phyloP scores from a whole-genome alignment of 1,284 basidiomycete genomes.

The Lignosus rhinocerotis region DNA sequence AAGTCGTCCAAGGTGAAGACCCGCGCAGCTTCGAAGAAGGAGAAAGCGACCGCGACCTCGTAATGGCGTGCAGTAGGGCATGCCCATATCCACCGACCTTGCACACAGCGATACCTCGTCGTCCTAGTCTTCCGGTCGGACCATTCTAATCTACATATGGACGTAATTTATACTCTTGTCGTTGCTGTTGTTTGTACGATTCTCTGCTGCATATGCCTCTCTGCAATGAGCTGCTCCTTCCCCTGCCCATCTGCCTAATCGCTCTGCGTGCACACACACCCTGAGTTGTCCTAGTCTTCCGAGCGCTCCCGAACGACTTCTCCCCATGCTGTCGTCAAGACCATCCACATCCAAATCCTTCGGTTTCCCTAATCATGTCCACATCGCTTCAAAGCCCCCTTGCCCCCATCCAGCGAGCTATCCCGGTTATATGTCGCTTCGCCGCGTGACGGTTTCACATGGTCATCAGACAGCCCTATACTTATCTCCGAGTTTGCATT shows the following conservation, averaged over 20 bases:
- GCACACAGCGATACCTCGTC: not conserved
- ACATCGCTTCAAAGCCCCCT: not conserved
- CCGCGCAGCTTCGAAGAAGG: not conserved
- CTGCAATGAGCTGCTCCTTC: constrained; percentile 7
- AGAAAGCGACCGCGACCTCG: not conserved
- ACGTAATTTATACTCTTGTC: constrained; percentile 16
- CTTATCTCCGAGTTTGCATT: no score
- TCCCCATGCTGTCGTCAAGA: not conserved
- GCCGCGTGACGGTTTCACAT: not conserved
- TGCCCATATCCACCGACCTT: not conserved
- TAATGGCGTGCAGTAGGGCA: not conserved
- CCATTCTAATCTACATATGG: constrained; percentile 12
- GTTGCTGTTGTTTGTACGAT: constrained; percentile 23
- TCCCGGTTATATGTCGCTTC: not conserved
- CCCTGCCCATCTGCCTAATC: not conserved
- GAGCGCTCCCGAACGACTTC: not conserved
- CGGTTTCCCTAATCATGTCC: not conserved
- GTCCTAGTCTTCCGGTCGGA: not conserved
- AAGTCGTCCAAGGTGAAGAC: not conserved
- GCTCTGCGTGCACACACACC: not conserved
- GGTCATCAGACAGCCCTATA: no score
- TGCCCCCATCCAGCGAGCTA: not conserved
- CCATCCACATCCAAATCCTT: no score
- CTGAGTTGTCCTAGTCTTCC: not conserved
- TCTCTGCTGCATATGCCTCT: constrained; percentile 8